These are phyloP conservation scores for Xylaria sp. DNA, from an alignment of 2,329 filamentous ascomycete species.

Conservation along the genomic window DNA sequence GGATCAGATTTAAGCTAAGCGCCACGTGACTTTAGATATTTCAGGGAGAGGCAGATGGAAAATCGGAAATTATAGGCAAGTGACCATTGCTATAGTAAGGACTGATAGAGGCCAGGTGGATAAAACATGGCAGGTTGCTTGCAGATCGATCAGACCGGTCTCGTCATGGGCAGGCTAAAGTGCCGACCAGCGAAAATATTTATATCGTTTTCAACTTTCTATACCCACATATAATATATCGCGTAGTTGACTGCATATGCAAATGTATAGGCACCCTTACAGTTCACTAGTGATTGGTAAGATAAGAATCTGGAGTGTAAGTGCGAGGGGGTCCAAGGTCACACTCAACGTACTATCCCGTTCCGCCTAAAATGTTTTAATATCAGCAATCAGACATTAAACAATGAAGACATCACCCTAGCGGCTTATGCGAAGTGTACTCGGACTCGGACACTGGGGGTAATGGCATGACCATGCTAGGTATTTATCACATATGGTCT, in stretches of 20 bases:
- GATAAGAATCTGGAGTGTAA: slow-evolving; percentile 23
- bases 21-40: too few relatives aligned
- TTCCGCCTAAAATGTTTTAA: slow-evolving; percentile 32
- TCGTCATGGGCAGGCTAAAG: too few relatives aligned
- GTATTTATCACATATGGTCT: slow-evolving; percentile 33
- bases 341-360: slow-evolving; percentile 6
- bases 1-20: too few relatives aligned
- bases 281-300: slow-evolving; percentile 23
- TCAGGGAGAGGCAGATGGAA: too few relatives aligned
- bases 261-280: slow-evolving; percentile 9
- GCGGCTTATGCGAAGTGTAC: slow-evolving; percentile 24
- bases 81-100: too few relatives aligned
- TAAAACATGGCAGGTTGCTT: too few relatives aligned
- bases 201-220: not conserved
- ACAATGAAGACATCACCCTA: slow-evolving; percentile 9
- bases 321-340: slow-evolving; percentile 15
- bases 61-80: too few relatives aligned
- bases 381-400: slow-evolving; percentile 25
- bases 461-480: not conserved
- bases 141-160: too few relatives aligned
- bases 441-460: not conserved
- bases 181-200: not conserved
- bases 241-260: not conserved
- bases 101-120: too few relatives aligned
- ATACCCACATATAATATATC: not conserved